Percentiles rank a stretch among this genome's conserved stretches.
phyloP scores from a whole-genome alignment of 345 rosid species.

The Eucalyptus pumila region DNA sequence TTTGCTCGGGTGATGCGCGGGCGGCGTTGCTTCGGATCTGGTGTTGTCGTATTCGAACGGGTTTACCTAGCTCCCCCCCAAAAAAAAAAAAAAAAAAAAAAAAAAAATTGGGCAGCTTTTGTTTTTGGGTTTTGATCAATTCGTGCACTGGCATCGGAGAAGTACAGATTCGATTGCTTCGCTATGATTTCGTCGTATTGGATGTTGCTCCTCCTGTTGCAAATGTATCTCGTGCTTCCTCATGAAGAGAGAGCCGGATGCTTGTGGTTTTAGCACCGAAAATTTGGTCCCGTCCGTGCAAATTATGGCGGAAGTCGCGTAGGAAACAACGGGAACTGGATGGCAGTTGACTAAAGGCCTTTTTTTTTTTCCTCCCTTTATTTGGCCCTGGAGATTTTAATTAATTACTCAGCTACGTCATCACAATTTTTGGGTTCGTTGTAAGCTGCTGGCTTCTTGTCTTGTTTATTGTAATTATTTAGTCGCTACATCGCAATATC shows the following conservation, averaged over 20 bases:
- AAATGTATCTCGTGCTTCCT: neutral
- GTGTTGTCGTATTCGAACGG: neutral
- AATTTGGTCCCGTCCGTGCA: neutral
- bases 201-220: neutral
- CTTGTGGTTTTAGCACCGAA: neutral
- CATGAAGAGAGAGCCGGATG: neutral
- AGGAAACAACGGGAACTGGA: neutral
- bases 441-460: neutral
- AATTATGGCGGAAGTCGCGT: neutral
- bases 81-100: no score
- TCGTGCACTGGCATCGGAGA: neutral
- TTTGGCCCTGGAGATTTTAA: neutral
- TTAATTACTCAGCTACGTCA: neutral
- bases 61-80: neutral
- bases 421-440: neutral
- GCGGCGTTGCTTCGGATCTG: neutral
- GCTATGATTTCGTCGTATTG: neutral
- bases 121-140: neutral
- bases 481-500: neutral
- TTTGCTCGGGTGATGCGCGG: neutral
- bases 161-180: neutral
- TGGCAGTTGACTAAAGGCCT: neutral
- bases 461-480: neutral
- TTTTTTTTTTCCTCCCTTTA: neutral
- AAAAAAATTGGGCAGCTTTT: neutral